phyloP scores from a whole-genome alignment of 1,284 basidiomycete genomes.

The Boletus sp. region DNA sequence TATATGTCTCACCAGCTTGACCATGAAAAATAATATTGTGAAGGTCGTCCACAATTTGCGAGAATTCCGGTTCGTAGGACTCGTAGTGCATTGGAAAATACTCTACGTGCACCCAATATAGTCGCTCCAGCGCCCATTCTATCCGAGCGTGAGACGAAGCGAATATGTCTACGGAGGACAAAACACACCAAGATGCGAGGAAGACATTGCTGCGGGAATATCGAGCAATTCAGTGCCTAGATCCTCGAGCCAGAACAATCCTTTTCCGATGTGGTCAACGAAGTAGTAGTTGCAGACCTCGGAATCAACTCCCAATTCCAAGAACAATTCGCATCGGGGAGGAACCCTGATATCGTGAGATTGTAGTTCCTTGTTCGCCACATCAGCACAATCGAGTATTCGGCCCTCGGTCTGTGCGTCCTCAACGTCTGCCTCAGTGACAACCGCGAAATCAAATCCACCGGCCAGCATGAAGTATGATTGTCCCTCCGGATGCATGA shows the following conservation, averaged over 20 bases:
- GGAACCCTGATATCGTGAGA: constrained; percentile 34
- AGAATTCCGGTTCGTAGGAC: constrained; percentile 38
- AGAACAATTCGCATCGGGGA: constrained; percentile 47
- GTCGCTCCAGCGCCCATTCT: constrained; percentile 47
- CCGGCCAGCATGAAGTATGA: constrained; percentile 40
- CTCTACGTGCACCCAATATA: constrained; percentile 60
- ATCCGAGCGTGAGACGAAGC: constrained; percentile 9
- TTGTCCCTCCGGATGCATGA: constrained; percentile 55
- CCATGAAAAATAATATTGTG: constrained; percentile 36
- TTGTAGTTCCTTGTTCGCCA: constrained; percentile 32
- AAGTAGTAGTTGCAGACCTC: constrained; percentile 54
- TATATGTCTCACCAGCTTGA: constrained; percentile 25
- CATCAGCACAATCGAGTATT: constrained; percentile 34
- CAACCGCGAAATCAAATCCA: constrained; percentile 33
- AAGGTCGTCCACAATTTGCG: constrained; percentile 42
- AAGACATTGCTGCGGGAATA: constrained; percentile 44
- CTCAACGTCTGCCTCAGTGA: constrained; percentile 51
- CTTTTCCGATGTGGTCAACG: constrained; percentile 44
- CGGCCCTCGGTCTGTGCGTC: constrained; percentile 30
- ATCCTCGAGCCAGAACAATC: constrained; percentile 52
- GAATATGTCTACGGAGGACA: not conserved
- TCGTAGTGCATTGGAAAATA: constrained; percentile 53
- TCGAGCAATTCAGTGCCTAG: constrained; percentile 40
- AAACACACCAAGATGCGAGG: constrained; percentile 48
- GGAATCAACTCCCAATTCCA: constrained; percentile 42